A percentile compares a stretch with the other conserved stretches of the same genome.
phyloP scores from a whole-genome alignment of 2,329 filamentous ascomycete genomes.

The Blastomyces silverae region DNA sequence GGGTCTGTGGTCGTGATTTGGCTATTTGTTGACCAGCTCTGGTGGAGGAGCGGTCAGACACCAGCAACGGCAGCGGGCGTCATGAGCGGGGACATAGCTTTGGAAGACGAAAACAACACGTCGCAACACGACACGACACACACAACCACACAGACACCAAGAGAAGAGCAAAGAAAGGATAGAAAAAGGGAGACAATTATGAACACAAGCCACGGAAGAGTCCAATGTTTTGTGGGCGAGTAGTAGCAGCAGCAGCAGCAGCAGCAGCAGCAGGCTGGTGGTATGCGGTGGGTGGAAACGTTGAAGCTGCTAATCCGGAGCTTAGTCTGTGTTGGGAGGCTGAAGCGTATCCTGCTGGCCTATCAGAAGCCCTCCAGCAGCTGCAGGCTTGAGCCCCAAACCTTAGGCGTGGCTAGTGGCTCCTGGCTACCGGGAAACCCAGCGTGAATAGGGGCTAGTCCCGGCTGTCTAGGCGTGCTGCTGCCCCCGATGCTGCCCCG shows the following conservation, averaged over 20 bases:
- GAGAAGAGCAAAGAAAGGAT: no score
- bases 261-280: background rate
- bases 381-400: background rate
- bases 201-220: background rate
- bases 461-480: background rate
- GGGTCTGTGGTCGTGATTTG: background rate
- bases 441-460: background rate
- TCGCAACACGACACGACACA: background rate
- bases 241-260: background rate
- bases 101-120: background rate
- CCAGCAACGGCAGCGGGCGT: background rate
- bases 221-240: background rate
- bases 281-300: background rate
- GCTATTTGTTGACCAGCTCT: slow-evolving; percentile 5
- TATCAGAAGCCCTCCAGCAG: background rate
- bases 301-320: background rate
- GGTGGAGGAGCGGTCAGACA: slow-evolving; percentile 12
- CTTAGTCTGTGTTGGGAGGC: background rate
- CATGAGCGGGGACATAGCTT: background rate
- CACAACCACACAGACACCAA: background rate
- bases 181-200: background rate
- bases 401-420: slow-evolving; percentile 7
- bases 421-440: background rate
- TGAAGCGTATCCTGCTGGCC: background rate
- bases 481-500: background rate